Evolutionary conservation across 257 asterid species (phyloP), one percentile per base, ranked within the genome.

Genomic region (Perilla frutescens): DNA sequence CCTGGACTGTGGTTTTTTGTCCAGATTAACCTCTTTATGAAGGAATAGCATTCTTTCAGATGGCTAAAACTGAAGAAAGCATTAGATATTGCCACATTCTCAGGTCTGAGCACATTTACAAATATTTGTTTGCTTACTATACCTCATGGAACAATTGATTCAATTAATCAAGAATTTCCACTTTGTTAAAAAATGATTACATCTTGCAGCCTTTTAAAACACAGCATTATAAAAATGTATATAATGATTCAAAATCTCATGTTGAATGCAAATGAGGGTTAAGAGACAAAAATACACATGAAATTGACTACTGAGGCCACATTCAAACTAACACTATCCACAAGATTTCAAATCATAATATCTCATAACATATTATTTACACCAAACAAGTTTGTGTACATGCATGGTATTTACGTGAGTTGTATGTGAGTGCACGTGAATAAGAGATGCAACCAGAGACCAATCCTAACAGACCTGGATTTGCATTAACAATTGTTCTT

Each of bases 401-500:
- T 63, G 73, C 39, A 45, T 67, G 63, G 15, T 15, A 55, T 54
- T 10, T 15, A 26, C 40, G 70, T 68, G 43, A 72, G 15, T 72
- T 60, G 67, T 43, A 54, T 74, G 76, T 54, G 57, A 61, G 48
- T 66, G 57, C 14, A 39, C 37, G 4, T 11, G 45, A 62, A 41
- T 50, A n/a, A 40, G 39, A 60, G 37, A 68, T 43, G 71, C 43
- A 61, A 66, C 54, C 4, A 49, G 15, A 66, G 6, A 56, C 74
- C 50, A 62, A 69, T 57, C 65, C 72, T 43, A 60, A 53, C 73
- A 62, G 45, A 95, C 99, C 99, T 95, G 96, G 76, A 95, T 87
- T 59, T 88, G 93, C 90, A 90, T 77, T 84, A 95, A 79, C 56
- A 90, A 81, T 63, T 92, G 96, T 44, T 90, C 96, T 75, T 95